These are phyloP conservation scores for Pseudogymnoascus sp. DNA, from an alignment of 2,329 filamentous ascomycete species.

Conservation along the genomic window DNA sequence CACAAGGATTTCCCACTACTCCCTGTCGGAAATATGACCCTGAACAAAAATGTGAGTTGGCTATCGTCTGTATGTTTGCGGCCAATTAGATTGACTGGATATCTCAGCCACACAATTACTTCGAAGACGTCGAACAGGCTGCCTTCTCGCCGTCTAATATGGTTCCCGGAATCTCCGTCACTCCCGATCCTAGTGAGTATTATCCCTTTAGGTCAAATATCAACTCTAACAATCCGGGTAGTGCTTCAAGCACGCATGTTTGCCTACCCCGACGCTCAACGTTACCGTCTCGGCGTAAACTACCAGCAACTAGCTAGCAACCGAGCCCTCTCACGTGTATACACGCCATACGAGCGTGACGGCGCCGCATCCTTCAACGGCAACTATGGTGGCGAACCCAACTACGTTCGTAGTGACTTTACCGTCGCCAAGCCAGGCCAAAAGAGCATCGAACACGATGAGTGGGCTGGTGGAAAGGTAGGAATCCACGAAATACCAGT, in stretches of 20 bases:
- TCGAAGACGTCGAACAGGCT: conserved; percentile 61
- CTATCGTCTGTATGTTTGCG: not conserved
- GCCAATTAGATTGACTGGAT: not conserved
- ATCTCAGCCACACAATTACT: conserved; percentile 50
- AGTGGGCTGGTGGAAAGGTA: not conserved
- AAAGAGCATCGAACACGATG: not conserved
- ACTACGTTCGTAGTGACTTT: conserved; percentile 29
- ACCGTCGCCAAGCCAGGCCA: not conserved
- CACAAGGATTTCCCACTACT: conserved; percentile 42
- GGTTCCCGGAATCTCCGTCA: conserved; percentile 56
- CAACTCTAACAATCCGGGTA: conserved; percentile 19
- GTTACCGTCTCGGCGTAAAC: conserved; percentile 52
- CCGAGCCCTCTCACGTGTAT: conserved; percentile 31
- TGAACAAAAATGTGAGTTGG: conserved; percentile 40
- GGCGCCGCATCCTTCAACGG: conserved; percentile 31
- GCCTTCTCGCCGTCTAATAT: conserved; percentile 59
- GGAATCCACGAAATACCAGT: conserved; percentile 25
- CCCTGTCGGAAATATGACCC: conserved; percentile 42
- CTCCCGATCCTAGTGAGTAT: conserved; percentile 54
- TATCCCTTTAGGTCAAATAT: conserved; percentile 42
- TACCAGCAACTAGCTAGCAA: conserved; percentile 51
- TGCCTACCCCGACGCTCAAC: conserved; percentile 47
- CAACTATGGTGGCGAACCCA: conserved; percentile 40
- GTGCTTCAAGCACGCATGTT: conserved; percentile 49
- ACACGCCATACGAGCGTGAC: conserved; percentile 35